phyloP scores from a whole-genome alignment of 2,329 filamentous ascomycete species.

The Lasiodiplodia hormozganensis region DNA sequence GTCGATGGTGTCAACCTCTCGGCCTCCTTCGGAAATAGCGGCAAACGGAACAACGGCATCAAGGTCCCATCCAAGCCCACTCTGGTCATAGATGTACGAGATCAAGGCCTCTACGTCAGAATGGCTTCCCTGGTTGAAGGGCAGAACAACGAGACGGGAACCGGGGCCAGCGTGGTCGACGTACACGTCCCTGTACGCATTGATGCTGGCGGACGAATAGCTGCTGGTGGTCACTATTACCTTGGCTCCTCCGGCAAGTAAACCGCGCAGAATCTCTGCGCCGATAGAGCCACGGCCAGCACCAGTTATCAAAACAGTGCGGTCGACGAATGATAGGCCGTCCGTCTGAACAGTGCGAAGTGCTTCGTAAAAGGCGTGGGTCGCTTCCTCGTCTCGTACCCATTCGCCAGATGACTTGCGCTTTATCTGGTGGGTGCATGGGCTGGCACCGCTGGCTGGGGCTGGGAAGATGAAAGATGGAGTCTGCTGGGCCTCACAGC shows the following conservation, averaged over 20 bases:
- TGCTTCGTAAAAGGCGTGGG: neutral
- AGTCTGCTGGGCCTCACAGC: slow-evolving; percentile 6
- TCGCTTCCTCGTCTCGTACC: neutral
- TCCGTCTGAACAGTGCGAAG: neutral
- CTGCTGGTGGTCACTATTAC: slow-evolving; percentile 52
- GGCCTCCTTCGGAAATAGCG: slow-evolving; percentile 47
- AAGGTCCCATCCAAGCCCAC: slow-evolving; percentile 43
- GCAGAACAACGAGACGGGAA: slow-evolving; percentile 47
- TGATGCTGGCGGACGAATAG: slow-evolving; percentile 38
- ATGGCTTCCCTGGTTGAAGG: slow-evolving; percentile 51
- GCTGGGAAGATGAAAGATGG: neutral
- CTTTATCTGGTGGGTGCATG: slow-evolving; percentile 5
- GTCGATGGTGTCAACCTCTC: slow-evolving; percentile 46
- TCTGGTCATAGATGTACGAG: slow-evolving; percentile 46
- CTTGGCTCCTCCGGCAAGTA: slow-evolving; percentile 45
- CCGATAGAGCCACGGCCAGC: slow-evolving; percentile 48
- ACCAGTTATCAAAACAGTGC: slow-evolving; percentile 47
- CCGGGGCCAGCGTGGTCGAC: slow-evolving; percentile 40
- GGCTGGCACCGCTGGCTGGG: slow-evolving; percentile 28
- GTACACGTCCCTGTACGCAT: slow-evolving; percentile 48
- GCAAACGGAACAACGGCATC: slow-evolving; percentile 54
- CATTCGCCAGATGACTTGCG: neutral
- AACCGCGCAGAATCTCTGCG: slow-evolving; percentile 40
- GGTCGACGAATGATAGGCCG: slow-evolving; percentile 36
- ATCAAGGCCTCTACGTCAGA: slow-evolving; percentile 48